Conservation (phyloP, 129 eudicot genomes). For the Erigeron canadensis region DNA sequence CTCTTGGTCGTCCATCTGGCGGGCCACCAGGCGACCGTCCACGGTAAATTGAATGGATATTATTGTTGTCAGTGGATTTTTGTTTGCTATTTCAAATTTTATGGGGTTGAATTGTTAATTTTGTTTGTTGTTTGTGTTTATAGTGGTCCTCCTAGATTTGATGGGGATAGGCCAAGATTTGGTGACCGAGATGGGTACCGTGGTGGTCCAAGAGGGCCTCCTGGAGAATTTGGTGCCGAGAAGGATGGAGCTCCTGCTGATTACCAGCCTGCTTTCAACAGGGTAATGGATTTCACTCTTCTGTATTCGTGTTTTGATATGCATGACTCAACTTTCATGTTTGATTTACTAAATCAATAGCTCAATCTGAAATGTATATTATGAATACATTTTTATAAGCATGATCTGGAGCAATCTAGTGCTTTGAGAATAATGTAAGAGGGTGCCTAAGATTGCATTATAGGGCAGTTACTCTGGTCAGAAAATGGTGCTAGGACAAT, state of each 20-base stretch:
- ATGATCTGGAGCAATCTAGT: background rate
- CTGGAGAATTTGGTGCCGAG: constrained; percentile 88
- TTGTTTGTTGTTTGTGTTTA: background rate
- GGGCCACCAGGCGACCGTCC: constrained; percentile 92
- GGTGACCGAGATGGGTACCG: constrained; percentile 96
- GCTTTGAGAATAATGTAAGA: background rate
- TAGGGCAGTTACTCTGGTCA: no score
- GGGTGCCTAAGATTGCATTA: background rate
- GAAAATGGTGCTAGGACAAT: no score
- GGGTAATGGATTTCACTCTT: constrained; percentile 44
- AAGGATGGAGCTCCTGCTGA: constrained; percentile 99
- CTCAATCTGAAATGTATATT: background rate
- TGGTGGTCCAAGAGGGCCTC: constrained; percentile 82
- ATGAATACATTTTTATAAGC: background rate
- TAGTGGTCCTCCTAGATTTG: constrained; percentile 94
- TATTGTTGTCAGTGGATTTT: background rate
- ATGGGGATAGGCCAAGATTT: constrained; percentile 80
- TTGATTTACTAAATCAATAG: background rate
- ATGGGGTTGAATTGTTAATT: background rate
- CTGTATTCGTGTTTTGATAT: background rate
- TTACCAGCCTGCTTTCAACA: constrained; percentile 81
- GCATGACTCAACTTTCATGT: background rate
- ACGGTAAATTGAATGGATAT: constrained; percentile 35
- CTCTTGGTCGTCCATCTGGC: constrained; percentile 87
- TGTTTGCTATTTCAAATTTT: background rate